Evolutionary conservation across 148 eudicot genomes (phyloP).

Genomic region (Talinum fruticosum): DNA sequence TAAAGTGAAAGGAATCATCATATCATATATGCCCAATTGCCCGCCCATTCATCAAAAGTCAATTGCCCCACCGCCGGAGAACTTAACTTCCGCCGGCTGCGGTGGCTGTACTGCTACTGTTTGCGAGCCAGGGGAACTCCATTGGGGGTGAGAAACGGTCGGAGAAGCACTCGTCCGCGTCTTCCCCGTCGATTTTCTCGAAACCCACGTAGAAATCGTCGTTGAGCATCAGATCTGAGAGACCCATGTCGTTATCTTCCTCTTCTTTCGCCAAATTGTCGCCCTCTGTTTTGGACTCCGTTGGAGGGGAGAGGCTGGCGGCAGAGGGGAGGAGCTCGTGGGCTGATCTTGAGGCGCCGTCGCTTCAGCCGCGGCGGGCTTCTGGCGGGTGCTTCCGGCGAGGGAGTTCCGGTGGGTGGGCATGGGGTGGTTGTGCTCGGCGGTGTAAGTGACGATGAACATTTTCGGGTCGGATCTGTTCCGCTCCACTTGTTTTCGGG

Average conservation of each 20-base stretch:
- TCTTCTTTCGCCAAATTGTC: constrained; percentile 37
- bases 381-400: constrained; percentile 80
- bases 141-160: constrained; percentile 33
- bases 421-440: constrained; percentile 81
- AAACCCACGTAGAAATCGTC: constrained; percentile 81
- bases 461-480: constrained; percentile 73
- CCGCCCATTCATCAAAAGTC: constrained; percentile 20
- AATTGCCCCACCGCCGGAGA: constrained; percentile 10
- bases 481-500: constrained; percentile 89
- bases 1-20: constrained; percentile 20
- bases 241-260: constrained; percentile 44
- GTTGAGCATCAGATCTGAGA: constrained; percentile 40
- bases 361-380: constrained; percentile 24
- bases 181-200: constrained; percentile 56
- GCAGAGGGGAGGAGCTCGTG: constrained; percentile 25
- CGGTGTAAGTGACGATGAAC: constrained; percentile 88
- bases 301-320: constrained; percentile 38
- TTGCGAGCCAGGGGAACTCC: constrained; percentile 39
- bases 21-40: too few relatives aligned
- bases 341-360: constrained; percentile 24
- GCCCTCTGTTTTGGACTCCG: constrained; percentile 38
- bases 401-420: constrained; percentile 80
- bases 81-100: constrained; percentile 61
- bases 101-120: constrained; percentile 34
- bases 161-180: constrained; percentile 37